Conservation (phyloP, 2,329 filamentous ascomycete species). For the Fonsecaea erecta region DNA sequence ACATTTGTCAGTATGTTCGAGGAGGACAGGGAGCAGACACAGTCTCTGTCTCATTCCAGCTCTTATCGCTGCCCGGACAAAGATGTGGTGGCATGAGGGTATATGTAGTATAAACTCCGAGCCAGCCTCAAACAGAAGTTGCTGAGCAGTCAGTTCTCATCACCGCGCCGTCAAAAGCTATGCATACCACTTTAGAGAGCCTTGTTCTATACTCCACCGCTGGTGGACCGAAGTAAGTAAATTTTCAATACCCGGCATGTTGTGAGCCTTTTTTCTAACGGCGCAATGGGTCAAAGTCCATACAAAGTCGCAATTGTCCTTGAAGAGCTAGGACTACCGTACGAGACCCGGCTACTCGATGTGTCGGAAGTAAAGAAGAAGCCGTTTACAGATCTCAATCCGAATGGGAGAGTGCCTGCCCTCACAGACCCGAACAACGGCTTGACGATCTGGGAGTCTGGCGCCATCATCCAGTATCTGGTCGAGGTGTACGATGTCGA, state of each 20-base stretch:
- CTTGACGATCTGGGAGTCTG: slow-evolving; percentile 53
- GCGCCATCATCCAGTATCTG: slow-evolving; percentile 53
- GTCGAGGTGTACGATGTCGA: slow-evolving; percentile 53
- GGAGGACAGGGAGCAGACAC: background rate
- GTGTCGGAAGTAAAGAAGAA: slow-evolving; percentile 39
- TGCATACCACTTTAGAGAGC: background rate
- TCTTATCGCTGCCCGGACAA: no score
- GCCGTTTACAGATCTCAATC: slow-evolving; percentile 22
- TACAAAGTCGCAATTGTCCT: slow-evolving; percentile 42
- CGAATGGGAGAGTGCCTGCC: slow-evolving; percentile 42
- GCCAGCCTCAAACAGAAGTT: background rate
- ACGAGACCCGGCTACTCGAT: slow-evolving; percentile 34
- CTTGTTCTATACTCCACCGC: background rate
- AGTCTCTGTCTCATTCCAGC: background rate
- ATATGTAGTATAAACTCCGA: background rate
- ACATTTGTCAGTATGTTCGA: background rate
- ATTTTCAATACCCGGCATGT: background rate
- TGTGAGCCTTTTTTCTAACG: background rate
- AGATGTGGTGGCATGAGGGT: background rate
- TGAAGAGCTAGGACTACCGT: slow-evolving; percentile 43
- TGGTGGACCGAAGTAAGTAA: background rate
- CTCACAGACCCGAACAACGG: slow-evolving; percentile 46
- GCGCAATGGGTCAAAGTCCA: slow-evolving; percentile 47
- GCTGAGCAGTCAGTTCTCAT: background rate
- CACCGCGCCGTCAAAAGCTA: background rate